Conservation (phyloP, 805 yeast species). For the Saturnispora galanensis region DNA sequence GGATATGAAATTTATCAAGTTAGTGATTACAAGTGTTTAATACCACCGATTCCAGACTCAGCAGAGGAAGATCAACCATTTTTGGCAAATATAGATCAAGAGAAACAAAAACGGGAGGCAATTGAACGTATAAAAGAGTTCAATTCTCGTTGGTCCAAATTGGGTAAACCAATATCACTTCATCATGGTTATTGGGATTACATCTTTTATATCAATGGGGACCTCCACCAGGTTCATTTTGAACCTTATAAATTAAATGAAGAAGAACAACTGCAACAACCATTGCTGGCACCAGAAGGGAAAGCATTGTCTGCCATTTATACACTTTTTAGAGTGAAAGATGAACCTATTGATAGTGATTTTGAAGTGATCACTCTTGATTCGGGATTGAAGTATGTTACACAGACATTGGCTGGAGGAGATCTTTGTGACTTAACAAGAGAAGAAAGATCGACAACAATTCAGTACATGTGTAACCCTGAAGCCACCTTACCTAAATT, state of each 20-base stretch:
- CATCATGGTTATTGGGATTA: constrained; percentile 16
- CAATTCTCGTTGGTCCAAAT: neutral
- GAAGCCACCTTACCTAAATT: constrained; percentile 14
- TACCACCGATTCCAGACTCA: neutral
- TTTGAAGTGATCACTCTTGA: constrained; percentile 18
- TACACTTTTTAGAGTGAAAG: neutral
- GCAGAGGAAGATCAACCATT: neutral
- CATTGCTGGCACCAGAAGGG: neutral
- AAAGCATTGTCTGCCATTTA: neutral
- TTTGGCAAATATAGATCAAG: constrained; percentile 3
- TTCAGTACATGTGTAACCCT: constrained; percentile 23
- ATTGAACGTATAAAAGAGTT: constrained; percentile 13
- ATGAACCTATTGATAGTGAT: constrained; percentile 14
- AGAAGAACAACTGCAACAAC: neutral
- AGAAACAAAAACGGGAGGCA: constrained; percentile 15
- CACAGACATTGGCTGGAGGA: constrained; percentile 24
- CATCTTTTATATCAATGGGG: constrained; percentile 8
- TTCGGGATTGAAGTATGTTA: constrained; percentile 22
- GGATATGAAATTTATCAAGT: neutral
- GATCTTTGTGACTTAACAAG: constrained; percentile 27
- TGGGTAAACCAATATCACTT: constrained; percentile 2
- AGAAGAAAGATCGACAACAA: constrained; percentile 19
- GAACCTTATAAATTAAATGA: neutral
- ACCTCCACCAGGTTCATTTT: constrained; percentile 12
- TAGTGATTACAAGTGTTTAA: neutral